Base-by-base conservation (phyloP, 176 grass and related monocot species). In the Ampelocalamus luodianensis region DNA sequence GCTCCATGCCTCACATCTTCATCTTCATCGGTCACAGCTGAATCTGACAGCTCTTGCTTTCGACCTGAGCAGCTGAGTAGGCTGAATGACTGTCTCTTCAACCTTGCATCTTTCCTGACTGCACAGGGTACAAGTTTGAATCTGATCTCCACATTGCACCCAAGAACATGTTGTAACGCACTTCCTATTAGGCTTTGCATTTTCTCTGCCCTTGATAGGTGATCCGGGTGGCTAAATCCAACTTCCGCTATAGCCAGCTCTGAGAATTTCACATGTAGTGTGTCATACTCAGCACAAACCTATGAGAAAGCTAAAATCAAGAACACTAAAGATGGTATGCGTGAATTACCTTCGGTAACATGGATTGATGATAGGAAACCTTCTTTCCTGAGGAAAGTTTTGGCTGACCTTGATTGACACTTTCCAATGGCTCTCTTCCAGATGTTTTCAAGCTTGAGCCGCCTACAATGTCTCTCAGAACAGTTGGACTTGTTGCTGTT, bases 191-290 rank as follows among this genome's bases (percentile, higher is more conserved):
- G 44, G 83, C 79, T 87, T 67, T 96, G 90, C 78, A 93, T 88
- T 80, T 96, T 94, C 81, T 93, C 90, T 42, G 90, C 96, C 78
- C 90, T 96, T 73, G 96, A 92, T 72, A 99, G 74, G 79, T 94
- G 93, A 76, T 96, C 96, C 4, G 79, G 93, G 54, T 94, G 91
- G 74, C 82, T 88, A 60, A 99, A 99, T 82, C 94, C 93, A 68
- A 99, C 88, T 92, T 99, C 93, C 18, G 91, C 91, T 90, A 96
- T 90, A 16, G 93, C 93, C 74, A 96, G 42, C 74, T 95, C 96
- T 99, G 91, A 67, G 40, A 90, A 93, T 74, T 71, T 78, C 59
- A 85, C 39, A 79, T 27, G 8, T 32, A 51, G 5, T 62, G 13
- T 60, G 45, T 65, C 78, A 90, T 59, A 83, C 46, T 80, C 71